Evolutionary conservation across 345 rosid genomes (phyloP), one percentile per base, ranked within the genome.

Genomic region (Gossypium mustelinum): DNA sequence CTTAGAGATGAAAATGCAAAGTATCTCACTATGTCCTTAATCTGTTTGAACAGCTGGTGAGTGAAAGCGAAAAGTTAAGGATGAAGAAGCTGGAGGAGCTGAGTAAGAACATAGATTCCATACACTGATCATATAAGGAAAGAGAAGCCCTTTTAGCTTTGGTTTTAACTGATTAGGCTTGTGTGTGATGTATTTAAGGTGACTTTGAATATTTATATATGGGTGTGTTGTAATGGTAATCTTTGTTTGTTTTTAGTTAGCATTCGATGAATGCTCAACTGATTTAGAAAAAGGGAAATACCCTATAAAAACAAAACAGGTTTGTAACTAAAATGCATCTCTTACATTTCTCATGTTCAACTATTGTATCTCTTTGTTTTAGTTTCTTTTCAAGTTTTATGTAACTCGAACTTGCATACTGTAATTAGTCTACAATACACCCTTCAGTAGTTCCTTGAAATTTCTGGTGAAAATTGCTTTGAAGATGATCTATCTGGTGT

Each of bases 71-170:
- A 89, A 86, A 68, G 86, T 41, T 80, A 85, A 88, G 97, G 91
- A 81, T 91, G 89, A 91, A 89, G 88, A 91, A 91, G 84, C 87
- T 91, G 61, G 97, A 91, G 73, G 97, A 91, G 87, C 92, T 89
- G 80, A 89, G 92, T 84, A 87, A 85, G 91, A 86, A 81, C 91
- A 76, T 91, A 41, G 94, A 91, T 68, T 66, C 78, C 66, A 20
- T 67, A 67, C 73, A 56, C 54, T 75, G 78, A 75, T 39, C 61
- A 57, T 57, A 20, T 5, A 34, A 34, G 41, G 7, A 34, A 18
- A 9, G 11, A 57, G 14, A 43, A 56, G 55, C 45, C 64, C 41
- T 6, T 24, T 55, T 51, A 55, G 72, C 57, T 13, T 18, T 55
- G 17, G 29, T 22, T 45, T 75, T 75, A 66, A 75, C 78, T 75